Base-by-base conservation (phyloP, 2,329 filamentous ascomycete genomes). In the Paecilomyces dactylethromorphus region DNA sequence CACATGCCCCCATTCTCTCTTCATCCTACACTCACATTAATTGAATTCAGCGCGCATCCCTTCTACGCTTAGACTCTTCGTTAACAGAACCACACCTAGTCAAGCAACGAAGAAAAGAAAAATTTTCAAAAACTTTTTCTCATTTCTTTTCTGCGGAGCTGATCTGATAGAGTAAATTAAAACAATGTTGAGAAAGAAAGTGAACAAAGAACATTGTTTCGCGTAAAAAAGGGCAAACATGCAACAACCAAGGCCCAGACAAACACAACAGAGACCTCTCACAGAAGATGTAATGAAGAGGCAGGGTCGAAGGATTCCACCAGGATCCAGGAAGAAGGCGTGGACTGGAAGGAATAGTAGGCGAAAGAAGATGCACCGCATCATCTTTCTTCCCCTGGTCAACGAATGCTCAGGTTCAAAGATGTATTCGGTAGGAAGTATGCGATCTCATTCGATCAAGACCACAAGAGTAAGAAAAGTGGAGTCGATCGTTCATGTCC, bases 221-320 rank as follows among this genome's bases (percentile, higher is more conserved):
- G 35, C 18, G n/a, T 35, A 53, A 56, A 57, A 57, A 29, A 58
- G 33, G 35, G n/a, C 18, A 57, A 51, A 58, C 31, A 50, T 29
- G 22, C n/a, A 35, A 51, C 5, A 8, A 45, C 39, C n/a, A 45
- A 45, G 39, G 39, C 39, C n/a, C 39, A 45, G 39, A 45, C 39
- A 45, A 8, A 45, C 39, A 45, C 39, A 45, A 18, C 39, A 45
- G 39, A 45, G 39, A 45, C n/a, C 39, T n/a, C 39, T 45, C 39
- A 21, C 39, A 45, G 39, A 45, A 45, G 15, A 45, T 45, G 39
- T 45, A 45, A 21, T 10, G 39, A 5, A 45, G n/a, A 45, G 39
- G 39, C 18, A 45, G 39, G 15, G 39, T 45, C 21, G 39, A 45
- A 18, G 18, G 39, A 45, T 45, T 45, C 13, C 39, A 45, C n/a